A percentile compares a stretch with the other conserved stretches of the same genome.
These are phyloP conservation scores for Phoma sp. DNA, from an alignment of 2,329 filamentous ascomycete species.

Conservation along the genomic window DNA sequence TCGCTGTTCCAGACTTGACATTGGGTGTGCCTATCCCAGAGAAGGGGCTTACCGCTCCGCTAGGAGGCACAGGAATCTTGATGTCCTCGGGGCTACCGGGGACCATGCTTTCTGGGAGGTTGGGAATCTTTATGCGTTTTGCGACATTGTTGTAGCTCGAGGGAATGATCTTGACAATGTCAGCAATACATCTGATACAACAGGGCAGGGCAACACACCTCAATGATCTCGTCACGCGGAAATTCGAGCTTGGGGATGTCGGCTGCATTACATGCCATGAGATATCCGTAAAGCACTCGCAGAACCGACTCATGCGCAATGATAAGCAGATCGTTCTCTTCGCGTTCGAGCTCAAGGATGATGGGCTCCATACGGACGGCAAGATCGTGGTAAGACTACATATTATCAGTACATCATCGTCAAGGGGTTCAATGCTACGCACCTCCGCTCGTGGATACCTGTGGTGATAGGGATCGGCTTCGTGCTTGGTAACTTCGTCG, in stretches of 20 bases:
- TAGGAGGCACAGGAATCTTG: constrained; percentile 75
- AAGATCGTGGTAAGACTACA: constrained; percentile 93
- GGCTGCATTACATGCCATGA: constrained; percentile 97
- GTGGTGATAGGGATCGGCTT: constrained; percentile 95
- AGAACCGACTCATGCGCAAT: constrained; percentile 98
- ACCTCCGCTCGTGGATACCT: constrained; percentile 94
- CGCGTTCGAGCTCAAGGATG: constrained; percentile 94
- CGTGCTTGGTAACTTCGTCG: constrained; percentile 91
- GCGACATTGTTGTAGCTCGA: constrained; percentile 97
- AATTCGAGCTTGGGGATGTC: constrained; percentile 94
- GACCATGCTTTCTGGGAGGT: constrained; percentile 70
- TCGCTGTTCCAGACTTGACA: constrained; percentile 36
- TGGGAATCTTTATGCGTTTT: constrained; percentile 85
- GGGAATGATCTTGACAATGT: constrained; percentile 75
- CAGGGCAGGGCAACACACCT: constrained; percentile 59
- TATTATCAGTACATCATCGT: constrained; percentile 24
- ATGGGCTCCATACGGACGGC: constrained; percentile 98
- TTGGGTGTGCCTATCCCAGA: constrained; percentile 50
- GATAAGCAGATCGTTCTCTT: constrained; percentile 96
- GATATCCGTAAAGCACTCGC: constrained; percentile 92
- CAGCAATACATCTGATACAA: constrained; percentile 21
- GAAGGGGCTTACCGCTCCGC: constrained; percentile 56
- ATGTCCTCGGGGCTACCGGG: constrained; percentile 83
- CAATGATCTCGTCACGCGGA: constrained; percentile 95
- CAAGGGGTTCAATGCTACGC: constrained; percentile 29